Conservation (phyloP, 1,139 yeast genomes). For the Debaryomyces robertsiae region DNA sequence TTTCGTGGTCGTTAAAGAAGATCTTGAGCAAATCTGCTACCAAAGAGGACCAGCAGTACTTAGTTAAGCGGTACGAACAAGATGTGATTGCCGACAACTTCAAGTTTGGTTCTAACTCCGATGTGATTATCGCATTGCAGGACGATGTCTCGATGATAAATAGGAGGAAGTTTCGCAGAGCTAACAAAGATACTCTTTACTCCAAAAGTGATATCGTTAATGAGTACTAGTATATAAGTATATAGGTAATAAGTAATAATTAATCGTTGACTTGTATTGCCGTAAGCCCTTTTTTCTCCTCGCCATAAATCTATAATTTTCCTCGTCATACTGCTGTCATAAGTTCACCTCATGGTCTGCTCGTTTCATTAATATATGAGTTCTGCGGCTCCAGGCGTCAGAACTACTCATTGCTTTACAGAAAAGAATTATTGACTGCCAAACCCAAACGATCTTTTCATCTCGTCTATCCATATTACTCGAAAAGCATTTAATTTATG, state of each 20-base stretch:
- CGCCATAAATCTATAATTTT: too few species aligned
- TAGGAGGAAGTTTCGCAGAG: constrained; percentile 57
- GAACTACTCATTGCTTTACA: neutral
- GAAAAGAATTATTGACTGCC: constrained; percentile 22
- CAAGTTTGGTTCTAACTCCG: constrained; percentile 69
- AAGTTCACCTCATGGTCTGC: too few species aligned
- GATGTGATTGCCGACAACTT: constrained; percentile 77
- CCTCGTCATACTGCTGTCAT: too few species aligned
- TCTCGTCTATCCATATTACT: constrained; percentile 63
- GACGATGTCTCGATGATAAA: constrained; percentile 72
- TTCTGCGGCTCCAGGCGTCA: neutral
- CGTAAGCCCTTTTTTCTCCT: neutral
- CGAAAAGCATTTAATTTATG: constrained; percentile 67
- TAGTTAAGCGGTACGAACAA: constrained; percentile 63
- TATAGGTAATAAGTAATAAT: constrained; percentile 3
- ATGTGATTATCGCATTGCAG: constrained; percentile 68
- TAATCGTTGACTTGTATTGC: too few species aligned
- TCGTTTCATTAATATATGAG: too few species aligned
- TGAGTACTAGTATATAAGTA: constrained; percentile 20
- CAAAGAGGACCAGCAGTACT: constrained; percentile 49
- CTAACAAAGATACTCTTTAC: constrained; percentile 27
- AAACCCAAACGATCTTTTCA: constrained; percentile 55
- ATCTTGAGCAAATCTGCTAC: constrained; percentile 49
- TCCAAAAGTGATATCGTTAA: constrained; percentile 30
- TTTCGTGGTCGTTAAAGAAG: constrained; percentile 76